Conservation (phyloP, 1,284 basidiomycete species). For the Neotropicomus parvogracilis region DNA sequence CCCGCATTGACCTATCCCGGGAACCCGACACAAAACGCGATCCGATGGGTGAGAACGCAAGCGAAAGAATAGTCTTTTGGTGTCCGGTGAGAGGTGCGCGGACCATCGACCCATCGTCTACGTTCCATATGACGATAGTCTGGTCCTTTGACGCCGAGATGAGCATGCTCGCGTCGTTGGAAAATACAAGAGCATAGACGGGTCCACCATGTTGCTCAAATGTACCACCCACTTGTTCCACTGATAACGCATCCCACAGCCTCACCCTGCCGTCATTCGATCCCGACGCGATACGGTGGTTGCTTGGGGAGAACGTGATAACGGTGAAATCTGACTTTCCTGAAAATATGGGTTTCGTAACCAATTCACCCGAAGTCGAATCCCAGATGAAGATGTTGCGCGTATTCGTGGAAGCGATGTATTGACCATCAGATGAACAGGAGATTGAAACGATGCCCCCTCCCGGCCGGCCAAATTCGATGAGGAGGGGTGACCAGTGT, state of each 20-base stretch:
- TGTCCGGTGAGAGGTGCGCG: slow-evolving; percentile 25
- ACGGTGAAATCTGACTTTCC: slow-evolving; percentile 9
- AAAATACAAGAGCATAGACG: slow-evolving; percentile 30
- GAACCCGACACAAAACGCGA: slow-evolving; percentile 32
- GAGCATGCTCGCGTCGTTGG: slow-evolving; percentile 24
- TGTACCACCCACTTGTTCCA: slow-evolving; percentile 15
- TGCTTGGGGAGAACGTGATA: slow-evolving; percentile 30
- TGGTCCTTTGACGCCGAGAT: slow-evolving; percentile 31
- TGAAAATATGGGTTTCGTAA: slow-evolving; percentile 18
- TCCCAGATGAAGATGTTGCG: slow-evolving; percentile 28
- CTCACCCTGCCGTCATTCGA: slow-evolving; percentile 17
- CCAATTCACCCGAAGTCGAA: slow-evolving; percentile 29
- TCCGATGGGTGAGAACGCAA: slow-evolving; percentile 29
- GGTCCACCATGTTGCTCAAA: slow-evolving; percentile 20
- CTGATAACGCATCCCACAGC: slow-evolving; percentile 29
- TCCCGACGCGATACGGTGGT: slow-evolving; percentile 27
- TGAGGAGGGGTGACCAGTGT: slow-evolving; percentile 33
- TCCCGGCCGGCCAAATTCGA: slow-evolving; percentile 24
- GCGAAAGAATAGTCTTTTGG: slow-evolving; percentile 24
- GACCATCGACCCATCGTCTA: slow-evolving; percentile 12
- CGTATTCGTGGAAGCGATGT: slow-evolving; percentile 29
- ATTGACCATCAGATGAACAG: slow-evolving; percentile 28
- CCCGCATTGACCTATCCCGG: slow-evolving; percentile 26
- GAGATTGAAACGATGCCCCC: slow-evolving; percentile 18
- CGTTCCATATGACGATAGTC: slow-evolving; percentile 30